Conservation (phyloP, 192 early-diverging fungal genomes). For the Dissophora globulifera region DNA sequence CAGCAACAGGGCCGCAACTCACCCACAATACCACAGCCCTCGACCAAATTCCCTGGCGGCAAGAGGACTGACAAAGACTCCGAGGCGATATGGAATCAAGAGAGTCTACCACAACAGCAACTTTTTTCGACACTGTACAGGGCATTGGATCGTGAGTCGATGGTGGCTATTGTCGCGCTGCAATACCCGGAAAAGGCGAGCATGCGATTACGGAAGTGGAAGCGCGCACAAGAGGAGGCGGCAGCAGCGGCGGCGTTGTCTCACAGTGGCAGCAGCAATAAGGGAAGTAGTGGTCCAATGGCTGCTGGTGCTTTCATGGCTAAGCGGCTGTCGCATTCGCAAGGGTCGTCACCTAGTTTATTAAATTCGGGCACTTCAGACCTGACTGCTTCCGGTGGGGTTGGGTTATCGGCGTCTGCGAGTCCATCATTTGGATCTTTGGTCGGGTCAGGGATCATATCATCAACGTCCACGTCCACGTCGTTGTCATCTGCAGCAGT, state of each 20-base stretch:
- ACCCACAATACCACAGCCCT: background rate
- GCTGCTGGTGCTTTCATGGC: background rate
- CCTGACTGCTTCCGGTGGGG: background rate
- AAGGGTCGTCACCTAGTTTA: conserved; percentile 25
- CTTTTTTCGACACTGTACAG: conserved; percentile 29
- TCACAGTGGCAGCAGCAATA: background rate
- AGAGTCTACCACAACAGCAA: conserved; percentile 13
- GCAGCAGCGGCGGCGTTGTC: too few relatives aligned
- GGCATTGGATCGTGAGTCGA: conserved; percentile 25
- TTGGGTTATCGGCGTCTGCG: background rate
- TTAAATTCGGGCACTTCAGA: background rate
- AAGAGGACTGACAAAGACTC: conserved; percentile 8
- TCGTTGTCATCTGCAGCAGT: too few relatives aligned
- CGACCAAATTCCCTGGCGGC: background rate
- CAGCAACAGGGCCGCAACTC: too few relatives aligned
- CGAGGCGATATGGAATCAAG: background rate
- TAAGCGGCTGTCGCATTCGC: conserved; percentile 31
- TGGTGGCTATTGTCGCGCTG: conserved; percentile 45
- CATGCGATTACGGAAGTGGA: conserved; percentile 27
- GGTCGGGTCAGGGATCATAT: background rate
- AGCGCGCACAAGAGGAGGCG: conserved; percentile 30
- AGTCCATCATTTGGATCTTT: conserved; percentile 2
- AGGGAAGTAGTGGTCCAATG: too few relatives aligned
- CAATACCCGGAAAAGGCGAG: conserved; percentile 44
- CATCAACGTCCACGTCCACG: background rate